Percentiles rank a stretch among this genome's conserved stretches.
These are phyloP conservation scores for Ogataea nakhonphanomensis DNA, from an alignment of 805 yeast genomes.

Conservation along the genomic window DNA sequence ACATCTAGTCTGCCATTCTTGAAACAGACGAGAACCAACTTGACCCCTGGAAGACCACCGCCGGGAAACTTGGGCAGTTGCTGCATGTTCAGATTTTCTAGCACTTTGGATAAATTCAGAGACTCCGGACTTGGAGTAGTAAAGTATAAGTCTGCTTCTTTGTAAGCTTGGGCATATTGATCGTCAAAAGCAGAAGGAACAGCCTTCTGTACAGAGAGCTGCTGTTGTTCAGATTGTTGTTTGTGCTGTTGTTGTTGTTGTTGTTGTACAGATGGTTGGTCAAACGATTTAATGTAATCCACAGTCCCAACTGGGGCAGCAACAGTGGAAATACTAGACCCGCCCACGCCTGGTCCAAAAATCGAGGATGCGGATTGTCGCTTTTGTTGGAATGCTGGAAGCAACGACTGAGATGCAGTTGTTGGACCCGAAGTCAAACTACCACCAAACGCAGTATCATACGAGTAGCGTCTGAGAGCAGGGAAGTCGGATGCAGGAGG, in stretches of 20 bases:
- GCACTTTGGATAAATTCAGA: constrained; percentile 24
- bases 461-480: constrained; percentile 26
- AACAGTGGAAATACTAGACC: no score
- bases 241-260: constrained; percentile 9
- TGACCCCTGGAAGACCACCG: constrained; percentile 30
- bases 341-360: constrained; percentile 5
- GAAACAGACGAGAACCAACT: constrained; percentile 64
- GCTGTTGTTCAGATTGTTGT: no score
- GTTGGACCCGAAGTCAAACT: constrained; percentile 10
- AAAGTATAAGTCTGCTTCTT: constrained; percentile 29
- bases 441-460: constrained; percentile 20
- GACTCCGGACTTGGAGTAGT: constrained; percentile 25
- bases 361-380: constrained; percentile 15
- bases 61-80: constrained; percentile 34
- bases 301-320: not conserved
- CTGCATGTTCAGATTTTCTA: constrained; percentile 21
- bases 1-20: constrained; percentile 80
- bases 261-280: constrained; percentile 12
- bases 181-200: constrained; percentile 17
- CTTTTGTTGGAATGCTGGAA: constrained; percentile 13
- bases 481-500: constrained; percentile 26
- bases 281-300: constrained; percentile 25
- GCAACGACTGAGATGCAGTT: constrained; percentile 5
- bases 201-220: no score
- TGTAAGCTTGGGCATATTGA: constrained; percentile 24